Base-by-base conservation (phyloP, 345 rosid species). In the Barbarea vulgaris region DNA sequence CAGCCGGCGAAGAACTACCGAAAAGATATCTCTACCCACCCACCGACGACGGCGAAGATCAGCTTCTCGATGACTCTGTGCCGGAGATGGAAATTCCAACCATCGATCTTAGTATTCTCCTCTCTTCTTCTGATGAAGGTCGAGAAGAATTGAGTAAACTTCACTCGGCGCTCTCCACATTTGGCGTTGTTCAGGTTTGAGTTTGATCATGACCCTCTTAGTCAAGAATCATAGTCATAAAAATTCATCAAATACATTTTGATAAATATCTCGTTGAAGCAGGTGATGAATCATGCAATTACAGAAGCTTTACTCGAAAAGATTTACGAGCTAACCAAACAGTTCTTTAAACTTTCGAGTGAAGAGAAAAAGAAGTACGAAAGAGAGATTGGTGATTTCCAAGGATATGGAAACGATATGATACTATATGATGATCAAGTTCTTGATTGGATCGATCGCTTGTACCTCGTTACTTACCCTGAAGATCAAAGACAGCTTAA, bases 341-440 rank as follows among this genome's bases (percentile, higher is more conserved):
- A 84, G 9, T 89, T 91, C 78, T 89, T 88, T 37, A 81, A 73
- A 1, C 88, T 87, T 70, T 81, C 91, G 22, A 41, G 57, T 9
- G 81, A 84, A 82, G 88, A 83, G 82, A 91, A 85, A 82, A 79
- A 75, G 2, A 85, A 81, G 72, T 87, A 78, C 67, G 48, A 82
- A 0, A 86, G 90, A 78, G 87, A 79, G 73, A 77, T 15, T 15
- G 82, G 82, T 41, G 77, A 77, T 69, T 77, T 79, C 5, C 85
- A 89, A 84, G 97, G 93, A 19, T 93, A 88, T 69, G 96, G 93
- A 10, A 87, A 73, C 57, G 98, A 93, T 56, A 77, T 81, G 83
- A 79, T 89, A 65, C 55, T 93, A 3, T 83, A 76, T 0, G 88
- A 88, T 61, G 66, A 83, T 24, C 93, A 89, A 81, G 87, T 82